Conservation (phyloP, 2,329 filamentous ascomycete genomes). For the Colletotrichum filicis region DNA sequence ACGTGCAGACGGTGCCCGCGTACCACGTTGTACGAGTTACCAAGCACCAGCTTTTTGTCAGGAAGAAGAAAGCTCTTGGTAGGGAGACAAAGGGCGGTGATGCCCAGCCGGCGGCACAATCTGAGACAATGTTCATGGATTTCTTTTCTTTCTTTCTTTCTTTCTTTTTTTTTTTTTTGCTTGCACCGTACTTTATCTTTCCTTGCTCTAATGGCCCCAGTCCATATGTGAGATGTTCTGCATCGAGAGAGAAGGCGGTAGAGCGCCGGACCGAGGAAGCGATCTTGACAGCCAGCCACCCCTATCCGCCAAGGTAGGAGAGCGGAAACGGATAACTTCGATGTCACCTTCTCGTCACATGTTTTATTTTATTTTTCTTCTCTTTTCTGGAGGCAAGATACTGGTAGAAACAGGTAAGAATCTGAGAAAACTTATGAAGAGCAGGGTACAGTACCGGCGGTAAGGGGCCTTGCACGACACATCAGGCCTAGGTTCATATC, state of each 20-base stretch:
- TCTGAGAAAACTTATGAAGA: no score
- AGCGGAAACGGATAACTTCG: background rate
- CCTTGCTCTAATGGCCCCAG: background rate
- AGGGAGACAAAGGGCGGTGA: background rate
- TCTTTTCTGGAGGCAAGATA: background rate
- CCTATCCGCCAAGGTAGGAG: no score
- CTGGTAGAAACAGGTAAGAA: no score
- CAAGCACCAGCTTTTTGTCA: background rate
- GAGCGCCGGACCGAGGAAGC: background rate
- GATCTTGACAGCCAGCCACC: background rate
- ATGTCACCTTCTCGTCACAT: background rate
- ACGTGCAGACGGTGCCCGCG: background rate
- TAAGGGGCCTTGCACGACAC: background rate
- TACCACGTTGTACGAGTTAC: background rate
- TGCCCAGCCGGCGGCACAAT: background rate
- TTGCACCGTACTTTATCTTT: no score
- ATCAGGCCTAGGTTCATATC: background rate
- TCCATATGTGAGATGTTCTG: background rate
- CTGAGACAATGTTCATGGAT: slow-evolving; percentile 5
- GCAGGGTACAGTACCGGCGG: no score
- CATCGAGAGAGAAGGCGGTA: background rate
- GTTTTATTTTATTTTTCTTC: background rate
- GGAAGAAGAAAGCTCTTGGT: background rate
- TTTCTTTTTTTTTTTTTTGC: background rate
- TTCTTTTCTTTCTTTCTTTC: background rate